phyloP scores from a whole-genome alignment of 2,329 filamentous ascomycete species.

The Pseudogymnoascus sp. region DNA sequence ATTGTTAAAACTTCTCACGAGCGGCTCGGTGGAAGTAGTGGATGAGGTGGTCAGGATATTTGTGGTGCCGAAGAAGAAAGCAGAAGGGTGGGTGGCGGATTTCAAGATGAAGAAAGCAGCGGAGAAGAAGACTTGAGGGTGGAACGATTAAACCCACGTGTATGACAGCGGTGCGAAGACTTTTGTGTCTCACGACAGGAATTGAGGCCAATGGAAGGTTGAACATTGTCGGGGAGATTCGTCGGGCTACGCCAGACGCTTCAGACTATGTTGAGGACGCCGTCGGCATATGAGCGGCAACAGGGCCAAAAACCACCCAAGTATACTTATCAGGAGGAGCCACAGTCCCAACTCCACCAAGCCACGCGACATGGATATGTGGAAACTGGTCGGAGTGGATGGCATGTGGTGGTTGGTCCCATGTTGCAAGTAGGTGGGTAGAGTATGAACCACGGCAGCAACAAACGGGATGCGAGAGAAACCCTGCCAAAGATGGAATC shows the following conservation, averaged over 20 bases:
- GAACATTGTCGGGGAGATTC: neutral
- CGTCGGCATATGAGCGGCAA: neutral
- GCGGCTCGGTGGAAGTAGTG: conserved; percentile 75
- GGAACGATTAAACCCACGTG: neutral
- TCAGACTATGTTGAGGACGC: neutral
- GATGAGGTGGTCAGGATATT: conserved; percentile 79
- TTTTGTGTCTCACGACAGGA: neutral
- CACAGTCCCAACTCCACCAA: neutral
- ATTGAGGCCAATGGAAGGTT: neutral
- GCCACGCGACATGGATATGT: no score
- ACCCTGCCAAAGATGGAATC: neutral
- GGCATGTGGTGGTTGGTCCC: no score
- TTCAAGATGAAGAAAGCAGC: conserved; percentile 68
- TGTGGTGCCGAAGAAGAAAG: conserved; percentile 65
- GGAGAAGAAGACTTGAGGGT: conserved; percentile 28
- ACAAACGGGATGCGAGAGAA: neutral
- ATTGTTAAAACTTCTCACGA: conserved; percentile 64
- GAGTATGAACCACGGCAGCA: neutral
- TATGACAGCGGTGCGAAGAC: neutral
- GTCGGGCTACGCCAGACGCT: neutral
- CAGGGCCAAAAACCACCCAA: neutral
- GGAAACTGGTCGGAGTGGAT: neutral
- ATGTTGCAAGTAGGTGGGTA: neutral
- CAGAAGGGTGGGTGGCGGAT: conserved; percentile 69
- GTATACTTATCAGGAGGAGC: neutral